Evolutionary conservation across 176 grass and related monocot genomes (phyloP).

Genomic region (maize (Zea mays)): Zm-B73-REFERENCE-NAM-5.0 NC_050100.1:80030001-80030500

Average conservation of each 20-base stretch:
- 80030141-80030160: conserved; percentile 70
- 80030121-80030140: conserved; percentile 68
- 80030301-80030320: neutral
- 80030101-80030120: conserved; percentile 90
- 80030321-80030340: conserved; percentile 4
- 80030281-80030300: neutral
- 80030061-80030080: conserved; percentile 94
- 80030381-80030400: neutral
- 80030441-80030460: neutral
- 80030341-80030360: neutral
- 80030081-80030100: conserved; percentile 88
- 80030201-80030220: conserved; percentile 17
- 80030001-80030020: conserved; percentile 5
- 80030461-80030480: conserved; percentile 3
- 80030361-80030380: neutral
- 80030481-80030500: neutral
- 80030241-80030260: neutral
- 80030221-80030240: neutral
- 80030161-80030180: conserved; percentile 76
- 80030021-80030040: conserved; percentile 36
- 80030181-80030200: conserved; percentile 13
- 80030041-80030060: conserved; percentile 84
- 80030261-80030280: neutral
- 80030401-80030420: neutral
- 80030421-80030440: neutral